These are phyloP conservation scores for Amylocystis lapponica DNA, from an alignment of 768 basidiomycete species.

Conservation along the genomic window DNA sequence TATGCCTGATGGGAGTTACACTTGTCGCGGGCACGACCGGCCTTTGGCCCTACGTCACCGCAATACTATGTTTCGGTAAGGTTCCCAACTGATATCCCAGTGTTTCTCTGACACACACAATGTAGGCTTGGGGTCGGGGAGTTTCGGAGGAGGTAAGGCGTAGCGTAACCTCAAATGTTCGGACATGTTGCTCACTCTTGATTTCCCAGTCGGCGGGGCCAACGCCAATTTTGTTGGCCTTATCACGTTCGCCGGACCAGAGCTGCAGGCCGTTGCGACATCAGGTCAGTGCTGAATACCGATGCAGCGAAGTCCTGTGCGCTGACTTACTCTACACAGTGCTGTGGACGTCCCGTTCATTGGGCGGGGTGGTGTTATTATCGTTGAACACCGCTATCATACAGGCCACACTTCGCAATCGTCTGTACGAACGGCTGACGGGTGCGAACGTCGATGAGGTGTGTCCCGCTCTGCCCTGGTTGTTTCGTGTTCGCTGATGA, in stretches of 20 bases:
- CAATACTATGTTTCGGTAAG: too few species aligned
- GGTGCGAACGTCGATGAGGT: conserved; percentile 47
- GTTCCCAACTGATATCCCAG: too few species aligned
- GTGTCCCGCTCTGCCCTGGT: too few species aligned
- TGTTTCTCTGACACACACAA: too few species aligned
- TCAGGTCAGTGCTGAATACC: too few species aligned
- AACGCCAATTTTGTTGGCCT: conserved; percentile 54
- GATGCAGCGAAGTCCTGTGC: too few species aligned
- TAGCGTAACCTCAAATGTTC: too few species aligned
- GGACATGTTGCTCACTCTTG: too few species aligned
- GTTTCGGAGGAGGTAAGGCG: too few species aligned
- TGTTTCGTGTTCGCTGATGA: neutral
- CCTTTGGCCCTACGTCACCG: too few species aligned
- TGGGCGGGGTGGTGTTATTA: conserved; percentile 52
- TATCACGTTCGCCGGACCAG: conserved; percentile 55
- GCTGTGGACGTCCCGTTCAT: conserved; percentile 59
- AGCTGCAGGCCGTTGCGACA: conserved; percentile 61
- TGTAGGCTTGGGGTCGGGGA: too few species aligned
- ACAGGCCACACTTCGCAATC: conserved; percentile 41
- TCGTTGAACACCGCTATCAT: conserved; percentile 51
- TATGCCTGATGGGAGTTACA: conserved; percentile 32
- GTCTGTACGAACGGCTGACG: conserved; percentile 37
- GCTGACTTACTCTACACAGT: too few species aligned
- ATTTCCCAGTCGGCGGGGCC: conserved; percentile 40
- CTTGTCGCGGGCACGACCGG: conserved; percentile 38